Conservation (phyloP, 2,329 filamentous ascomycete genomes). For the Nannizziopsis barbatae region DNA sequence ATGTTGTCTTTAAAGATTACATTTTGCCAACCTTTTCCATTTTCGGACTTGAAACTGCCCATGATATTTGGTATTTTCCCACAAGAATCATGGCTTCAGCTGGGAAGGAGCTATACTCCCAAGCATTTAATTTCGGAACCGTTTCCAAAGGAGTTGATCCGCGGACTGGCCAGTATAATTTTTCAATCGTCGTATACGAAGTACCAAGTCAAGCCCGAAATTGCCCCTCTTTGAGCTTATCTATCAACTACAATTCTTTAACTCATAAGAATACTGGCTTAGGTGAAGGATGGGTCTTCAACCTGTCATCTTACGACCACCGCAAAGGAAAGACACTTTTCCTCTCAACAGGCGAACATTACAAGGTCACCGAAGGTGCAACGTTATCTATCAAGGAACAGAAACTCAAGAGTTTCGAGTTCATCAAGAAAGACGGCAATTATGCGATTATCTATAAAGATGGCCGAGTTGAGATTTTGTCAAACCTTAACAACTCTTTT, state of each 20-base stretch:
- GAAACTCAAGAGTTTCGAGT: constrained; percentile 7
- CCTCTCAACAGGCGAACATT: constrained; percentile 9
- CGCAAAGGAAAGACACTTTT: not conserved
- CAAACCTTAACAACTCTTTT: not conserved
- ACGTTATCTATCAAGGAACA: constrained; percentile 1
- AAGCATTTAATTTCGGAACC: constrained; percentile 6
- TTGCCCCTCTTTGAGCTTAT: constrained; percentile 1
- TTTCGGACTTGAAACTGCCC: too few species aligned
- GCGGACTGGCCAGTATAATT: constrained; percentile 6
- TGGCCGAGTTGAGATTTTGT: constrained; percentile 5
- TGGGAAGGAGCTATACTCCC: not conserved
- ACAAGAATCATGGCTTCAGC: too few species aligned
- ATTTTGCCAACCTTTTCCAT: too few species aligned
- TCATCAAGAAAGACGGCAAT: not conserved
- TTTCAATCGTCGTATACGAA: constrained; percentile 1
- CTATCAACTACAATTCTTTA: constrained; percentile 3
- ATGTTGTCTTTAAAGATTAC: too few species aligned
- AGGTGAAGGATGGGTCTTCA: constrained; percentile 6
- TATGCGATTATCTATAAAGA: constrained; percentile 7
- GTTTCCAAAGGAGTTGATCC: constrained; percentile 4
- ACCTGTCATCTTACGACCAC: constrained; percentile 1
- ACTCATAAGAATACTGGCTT: not conserved
- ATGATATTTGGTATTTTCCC: too few species aligned
- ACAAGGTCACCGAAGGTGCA: constrained; percentile 2
- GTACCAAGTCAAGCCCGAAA: not conserved